A percentile compares a stretch with the other conserved stretches of the same genome.
phyloP scores from a whole-genome alignment of 2,329 filamentous ascomycete genomes.

The Rhynchosporium secalis region DNA sequence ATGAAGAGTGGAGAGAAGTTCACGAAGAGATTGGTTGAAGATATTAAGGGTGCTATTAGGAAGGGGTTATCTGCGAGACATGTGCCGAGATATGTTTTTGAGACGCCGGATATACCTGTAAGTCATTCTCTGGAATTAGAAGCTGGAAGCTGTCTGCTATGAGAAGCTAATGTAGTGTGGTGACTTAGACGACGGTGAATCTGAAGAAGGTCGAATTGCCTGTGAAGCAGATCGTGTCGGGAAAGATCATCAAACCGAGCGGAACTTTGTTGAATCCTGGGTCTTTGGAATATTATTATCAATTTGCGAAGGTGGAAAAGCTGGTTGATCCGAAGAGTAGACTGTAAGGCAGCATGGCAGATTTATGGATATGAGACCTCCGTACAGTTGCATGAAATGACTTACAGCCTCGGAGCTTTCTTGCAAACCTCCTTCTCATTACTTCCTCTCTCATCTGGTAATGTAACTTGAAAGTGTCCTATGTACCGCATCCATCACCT shows the following conservation, averaged over 20 bases:
- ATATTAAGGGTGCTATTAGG: conserved; percentile 65
- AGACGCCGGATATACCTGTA: conserved; percentile 79
- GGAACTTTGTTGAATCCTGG: conserved; percentile 76
- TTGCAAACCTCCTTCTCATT: too few relatives aligned
- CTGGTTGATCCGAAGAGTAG: conserved; percentile 50
- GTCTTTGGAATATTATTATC: conserved; percentile 76
- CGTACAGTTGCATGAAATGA: too few relatives aligned
- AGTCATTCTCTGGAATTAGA: conserved; percentile 40
- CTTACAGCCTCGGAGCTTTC: too few relatives aligned
- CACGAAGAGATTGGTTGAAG: conserved; percentile 52
- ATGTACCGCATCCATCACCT: too few relatives aligned
- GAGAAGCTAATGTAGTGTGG: neutral
- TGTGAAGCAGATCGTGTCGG: conserved; percentile 81
- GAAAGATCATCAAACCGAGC: conserved; percentile 70
- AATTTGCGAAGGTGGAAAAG: conserved; percentile 72
- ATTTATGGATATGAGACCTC: too few relatives aligned
- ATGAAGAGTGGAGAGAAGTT: conserved; percentile 61
- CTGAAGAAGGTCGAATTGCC: conserved; percentile 83
- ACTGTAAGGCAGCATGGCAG: conserved; percentile 41
- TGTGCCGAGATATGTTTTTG: conserved; percentile 76
- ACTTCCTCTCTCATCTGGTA: too few relatives aligned
- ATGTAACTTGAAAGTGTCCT: too few relatives aligned
- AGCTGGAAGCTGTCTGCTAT: neutral
- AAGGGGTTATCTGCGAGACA: conserved; percentile 70
- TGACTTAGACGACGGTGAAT: conserved; percentile 72